A percentile compares a stretch with the other conserved stretches of the same genome.
Evolutionary conservation across 352 stramenopile genomes (phyloP).

Genomic region (Phytopythium sindhum): DNA sequence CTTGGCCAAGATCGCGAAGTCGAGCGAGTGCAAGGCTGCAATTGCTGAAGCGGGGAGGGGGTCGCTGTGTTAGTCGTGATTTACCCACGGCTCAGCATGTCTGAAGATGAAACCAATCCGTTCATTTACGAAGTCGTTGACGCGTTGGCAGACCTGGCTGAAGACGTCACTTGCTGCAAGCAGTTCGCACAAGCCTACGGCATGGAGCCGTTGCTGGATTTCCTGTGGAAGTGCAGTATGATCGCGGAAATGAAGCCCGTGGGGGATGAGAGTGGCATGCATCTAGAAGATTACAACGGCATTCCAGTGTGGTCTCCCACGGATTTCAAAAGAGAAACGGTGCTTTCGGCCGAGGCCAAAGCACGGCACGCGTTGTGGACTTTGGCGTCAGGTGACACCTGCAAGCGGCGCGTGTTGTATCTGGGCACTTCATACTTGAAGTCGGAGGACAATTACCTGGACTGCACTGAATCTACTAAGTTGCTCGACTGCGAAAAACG

Average conservation of each 20-base stretch:
- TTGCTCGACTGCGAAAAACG: background rate
- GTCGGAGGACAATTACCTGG: no score
- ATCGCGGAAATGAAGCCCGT: no score
- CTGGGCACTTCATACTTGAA: background rate
- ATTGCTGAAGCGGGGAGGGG: background rate
- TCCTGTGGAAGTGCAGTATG: conserved; percentile 1
- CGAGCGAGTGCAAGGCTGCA: background rate
- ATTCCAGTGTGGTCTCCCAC: background rate
- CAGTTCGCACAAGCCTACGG: background rate
- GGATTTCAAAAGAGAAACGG: background rate
- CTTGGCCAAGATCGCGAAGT: background rate
- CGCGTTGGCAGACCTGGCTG: background rate
- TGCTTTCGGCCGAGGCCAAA: background rate
- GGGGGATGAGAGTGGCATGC: no score
- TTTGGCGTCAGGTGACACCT: background rate
- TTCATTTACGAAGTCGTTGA: background rate
- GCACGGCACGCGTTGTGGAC: background rate
- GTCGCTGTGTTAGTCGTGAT: background rate
- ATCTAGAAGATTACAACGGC: background rate
- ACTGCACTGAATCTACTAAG: background rate
- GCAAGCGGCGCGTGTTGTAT: background rate
- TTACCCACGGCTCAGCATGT: background rate
- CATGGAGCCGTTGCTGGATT: background rate
- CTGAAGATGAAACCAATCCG: background rate
- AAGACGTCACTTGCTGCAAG: background rate